Conservation (phyloP, 805 yeast genomes). For the Kodamaea fukazawae region DNA sequence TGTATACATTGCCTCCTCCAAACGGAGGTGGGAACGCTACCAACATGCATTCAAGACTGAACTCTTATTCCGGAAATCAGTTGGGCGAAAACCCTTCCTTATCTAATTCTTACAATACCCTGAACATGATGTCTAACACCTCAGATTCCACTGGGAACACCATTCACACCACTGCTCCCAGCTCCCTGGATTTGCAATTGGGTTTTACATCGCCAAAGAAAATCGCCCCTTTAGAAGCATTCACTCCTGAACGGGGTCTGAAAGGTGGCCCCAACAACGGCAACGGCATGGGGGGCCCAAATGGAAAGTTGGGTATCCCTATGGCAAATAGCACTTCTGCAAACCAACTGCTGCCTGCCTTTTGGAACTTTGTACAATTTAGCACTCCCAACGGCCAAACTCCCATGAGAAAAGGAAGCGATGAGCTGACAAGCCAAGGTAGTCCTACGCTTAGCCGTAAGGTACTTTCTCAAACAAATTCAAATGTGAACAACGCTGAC, state of each 20-base stretch:
- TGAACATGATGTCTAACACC: constrained; percentile 7
- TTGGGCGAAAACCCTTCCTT: not conserved
- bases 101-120: too few species aligned
- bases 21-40: constrained; percentile 16
- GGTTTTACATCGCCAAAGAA: constrained; percentile 44
- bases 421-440: constrained; percentile 35
- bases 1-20: constrained; percentile 36
- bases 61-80: constrained; percentile 18
- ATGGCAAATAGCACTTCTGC: constrained; percentile 27
- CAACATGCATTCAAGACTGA: constrained; percentile 28
- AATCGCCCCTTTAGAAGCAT: constrained; percentile 41
- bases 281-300: constrained; percentile 20
- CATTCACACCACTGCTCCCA: constrained; percentile 23
- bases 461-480: constrained; percentile 9
- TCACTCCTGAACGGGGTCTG: constrained; percentile 44
- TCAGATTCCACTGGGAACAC: constrained; percentile 8
- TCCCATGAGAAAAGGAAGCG: constrained; percentile 38
- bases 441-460: constrained; percentile 41
- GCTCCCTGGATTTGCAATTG: constrained; percentile 31
- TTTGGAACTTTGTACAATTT: constrained; percentile 90
- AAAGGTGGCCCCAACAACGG: constrained; percentile 18
- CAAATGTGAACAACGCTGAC: constrained; percentile 3
- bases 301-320: constrained; percentile 10
- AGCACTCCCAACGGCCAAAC: constrained; percentile 46
- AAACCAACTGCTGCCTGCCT: constrained; percentile 77